A percentile compares a stretch with the other conserved stretches of the same genome.
Conservation (phyloP, 495 filamentous ascomycete species). For the Tuber microsphaerosporum region DNA sequence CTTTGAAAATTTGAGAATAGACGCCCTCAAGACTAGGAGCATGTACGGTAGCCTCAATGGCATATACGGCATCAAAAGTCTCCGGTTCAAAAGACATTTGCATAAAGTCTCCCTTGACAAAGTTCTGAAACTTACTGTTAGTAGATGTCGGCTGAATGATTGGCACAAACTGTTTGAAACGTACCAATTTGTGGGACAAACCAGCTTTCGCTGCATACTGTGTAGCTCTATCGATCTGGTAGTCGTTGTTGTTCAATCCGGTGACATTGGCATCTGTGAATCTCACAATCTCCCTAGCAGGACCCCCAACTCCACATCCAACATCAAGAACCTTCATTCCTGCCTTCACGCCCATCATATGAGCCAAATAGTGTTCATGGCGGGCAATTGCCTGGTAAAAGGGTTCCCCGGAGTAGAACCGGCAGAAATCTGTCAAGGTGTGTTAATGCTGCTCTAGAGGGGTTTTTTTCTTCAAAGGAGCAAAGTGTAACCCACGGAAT, state of each 20-base stretch:
- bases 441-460: neutral
- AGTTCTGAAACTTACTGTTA: conserved; percentile 46
- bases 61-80: conserved; percentile 86
- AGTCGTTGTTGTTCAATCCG: conserved; percentile 98
- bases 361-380: conserved; percentile 96
- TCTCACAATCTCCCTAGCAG: conserved; percentile 93
- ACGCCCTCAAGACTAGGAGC: conserved; percentile 91
- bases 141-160: neutral
- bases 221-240: conserved; percentile 93
- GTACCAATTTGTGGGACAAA: conserved; percentile 57
- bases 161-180: conserved; percentile 14
- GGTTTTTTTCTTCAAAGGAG: neutral
- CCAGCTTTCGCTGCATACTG: conserved; percentile 76
- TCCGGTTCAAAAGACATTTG: conserved; percentile 96
- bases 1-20: conserved; percentile 88
- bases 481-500: conserved; percentile 24
- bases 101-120: conserved; percentile 98
- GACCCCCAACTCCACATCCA: conserved; percentile 94
- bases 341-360: conserved; percentile 75
- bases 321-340: conserved; percentile 92
- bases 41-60: conserved; percentile 95
- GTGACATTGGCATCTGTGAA: conserved; percentile 86
- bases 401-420: conserved; percentile 78
- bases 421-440: conserved; percentile 64
- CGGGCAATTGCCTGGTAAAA: conserved; percentile 93